These are phyloP conservation scores for Suillus tomentosus DNA, from an alignment of 768 basidiomycete species.

Conservation along the genomic window DNA sequence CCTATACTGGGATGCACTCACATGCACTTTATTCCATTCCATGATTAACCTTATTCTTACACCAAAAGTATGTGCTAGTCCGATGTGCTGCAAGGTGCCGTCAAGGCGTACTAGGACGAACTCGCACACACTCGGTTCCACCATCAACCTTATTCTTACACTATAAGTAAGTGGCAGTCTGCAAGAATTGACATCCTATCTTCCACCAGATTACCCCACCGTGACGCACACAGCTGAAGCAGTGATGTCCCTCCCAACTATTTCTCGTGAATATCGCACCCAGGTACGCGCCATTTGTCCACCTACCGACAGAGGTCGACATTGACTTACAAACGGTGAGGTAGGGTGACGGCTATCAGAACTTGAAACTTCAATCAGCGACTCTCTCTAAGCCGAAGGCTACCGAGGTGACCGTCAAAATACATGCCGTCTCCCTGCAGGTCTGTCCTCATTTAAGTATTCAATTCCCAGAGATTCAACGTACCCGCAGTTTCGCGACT, in stretches of 20 bases:
- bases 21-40: no score
- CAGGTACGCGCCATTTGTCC: conserved; percentile 11
- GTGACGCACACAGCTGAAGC: neutral
- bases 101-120: neutral
- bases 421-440: conserved; percentile 59
- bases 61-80: neutral
- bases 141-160: neutral
- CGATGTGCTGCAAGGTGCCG: neutral
- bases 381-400: conserved; percentile 38
- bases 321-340: neutral
- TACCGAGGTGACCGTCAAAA: conserved; percentile 55
- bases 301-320: neutral
- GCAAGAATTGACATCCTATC: neutral
- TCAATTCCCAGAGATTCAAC: neutral
- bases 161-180: neutral
- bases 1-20: no score
- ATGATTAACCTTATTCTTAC: no score
- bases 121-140: neutral
- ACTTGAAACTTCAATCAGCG: conserved; percentile 29
- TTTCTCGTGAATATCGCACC: conserved; percentile 21
- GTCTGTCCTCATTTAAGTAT: conserved; percentile 20
- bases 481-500: conserved; percentile 49
- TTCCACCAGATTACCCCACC: neutral
- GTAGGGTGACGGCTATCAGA: conserved; percentile 29
- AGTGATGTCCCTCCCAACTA: conserved; percentile 19